phyloP scores from a whole-genome alignment of 371 early-diverging fungal species.

The Synchytrium microbalum region DNA sequence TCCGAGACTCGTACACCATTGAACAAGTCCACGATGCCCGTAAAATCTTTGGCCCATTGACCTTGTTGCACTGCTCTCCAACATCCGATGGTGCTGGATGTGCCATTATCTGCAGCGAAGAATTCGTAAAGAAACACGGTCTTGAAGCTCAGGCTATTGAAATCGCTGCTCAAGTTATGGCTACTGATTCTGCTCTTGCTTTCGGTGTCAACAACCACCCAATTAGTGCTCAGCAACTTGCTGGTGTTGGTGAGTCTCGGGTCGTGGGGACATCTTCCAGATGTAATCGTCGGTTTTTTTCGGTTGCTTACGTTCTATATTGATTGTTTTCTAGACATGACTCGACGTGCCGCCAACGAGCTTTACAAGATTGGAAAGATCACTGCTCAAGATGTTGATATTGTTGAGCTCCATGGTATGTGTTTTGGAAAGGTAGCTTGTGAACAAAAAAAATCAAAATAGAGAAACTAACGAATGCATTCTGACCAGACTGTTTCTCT shows the following conservation, averaged over 20 bases:
- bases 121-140: conserved; percentile 54
- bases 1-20: conserved; percentile 58
- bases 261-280: no score
- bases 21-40: conserved; percentile 57
- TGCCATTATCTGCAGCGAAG: conserved; percentile 59
- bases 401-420: conserved; percentile 62
- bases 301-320: no score
- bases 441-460: no score
- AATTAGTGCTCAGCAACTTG: conserved; percentile 49
- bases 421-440: no score
- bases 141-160: conserved; percentile 54
- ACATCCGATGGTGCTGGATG: conserved; percentile 71
- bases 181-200: conserved; percentile 61
- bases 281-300: no score
- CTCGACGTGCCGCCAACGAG: conserved; percentile 51
- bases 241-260: conserved; percentile 40
- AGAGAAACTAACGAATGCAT: neutral
- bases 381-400: conserved; percentile 53
- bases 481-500: conserved; percentile 53
- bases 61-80: conserved; percentile 69
- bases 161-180: conserved; percentile 61
- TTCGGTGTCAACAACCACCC: conserved; percentile 40
- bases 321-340: no score
- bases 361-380: conserved; percentile 53
- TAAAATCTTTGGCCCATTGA: conserved; percentile 60